A percentile compares a stretch with the other conserved stretches of the same genome.
Evolutionary conservation across 148 eudicot species (phyloP).

Genomic region (Simmondsia chinensis): DNA sequence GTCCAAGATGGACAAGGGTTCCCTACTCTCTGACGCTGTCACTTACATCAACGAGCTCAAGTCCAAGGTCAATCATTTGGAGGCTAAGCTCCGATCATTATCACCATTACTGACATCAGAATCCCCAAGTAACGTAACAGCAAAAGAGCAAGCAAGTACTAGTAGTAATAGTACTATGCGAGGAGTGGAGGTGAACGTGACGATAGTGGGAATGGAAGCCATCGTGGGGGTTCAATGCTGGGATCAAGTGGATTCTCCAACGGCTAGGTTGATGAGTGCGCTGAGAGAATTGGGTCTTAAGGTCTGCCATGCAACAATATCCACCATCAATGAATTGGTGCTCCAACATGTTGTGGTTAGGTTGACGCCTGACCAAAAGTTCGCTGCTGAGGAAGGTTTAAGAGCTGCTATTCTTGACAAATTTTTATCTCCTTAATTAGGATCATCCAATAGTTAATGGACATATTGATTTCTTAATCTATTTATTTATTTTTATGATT

Average conservation of each 20-base stretch:
- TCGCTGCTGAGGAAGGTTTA: slow-evolving; percentile 12
- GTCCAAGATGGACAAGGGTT: slow-evolving; percentile 60
- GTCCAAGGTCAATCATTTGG: slow-evolving; percentile 7
- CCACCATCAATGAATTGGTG: slow-evolving; percentile 23
- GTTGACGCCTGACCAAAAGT: slow-evolving; percentile 10
- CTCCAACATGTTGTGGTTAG: slow-evolving; percentile 28
- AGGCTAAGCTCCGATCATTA: too few relatives aligned
- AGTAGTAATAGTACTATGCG: too few relatives aligned
- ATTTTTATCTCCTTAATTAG: neutral
- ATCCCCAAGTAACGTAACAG: too few relatives aligned
- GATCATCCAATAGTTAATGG: too few relatives aligned
- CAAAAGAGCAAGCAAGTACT: too few relatives aligned
- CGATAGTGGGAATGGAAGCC: slow-evolving; percentile 23
- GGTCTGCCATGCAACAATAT: slow-evolving; percentile 24
- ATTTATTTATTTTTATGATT: too few relatives aligned
- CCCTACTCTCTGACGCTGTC: slow-evolving; percentile 49
- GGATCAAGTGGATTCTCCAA: slow-evolving; percentile 19
- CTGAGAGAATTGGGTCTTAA: slow-evolving; percentile 13
- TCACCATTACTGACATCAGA: too few relatives aligned
- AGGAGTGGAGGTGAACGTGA: slow-evolving; percentile 21
- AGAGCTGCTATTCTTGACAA: slow-evolving; percentile 16
- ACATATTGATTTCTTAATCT: too few relatives aligned
- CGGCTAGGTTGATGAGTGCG: slow-evolving; percentile 29
- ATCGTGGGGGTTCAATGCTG: slow-evolving; percentile 20
- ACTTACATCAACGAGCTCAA: slow-evolving; percentile 40